Percentiles rank a stretch among this genome's conserved stretches.
phyloP scores from a whole-genome alignment of 495 filamentous ascomycete genomes.

The Aspergillus biplanus region DNA sequence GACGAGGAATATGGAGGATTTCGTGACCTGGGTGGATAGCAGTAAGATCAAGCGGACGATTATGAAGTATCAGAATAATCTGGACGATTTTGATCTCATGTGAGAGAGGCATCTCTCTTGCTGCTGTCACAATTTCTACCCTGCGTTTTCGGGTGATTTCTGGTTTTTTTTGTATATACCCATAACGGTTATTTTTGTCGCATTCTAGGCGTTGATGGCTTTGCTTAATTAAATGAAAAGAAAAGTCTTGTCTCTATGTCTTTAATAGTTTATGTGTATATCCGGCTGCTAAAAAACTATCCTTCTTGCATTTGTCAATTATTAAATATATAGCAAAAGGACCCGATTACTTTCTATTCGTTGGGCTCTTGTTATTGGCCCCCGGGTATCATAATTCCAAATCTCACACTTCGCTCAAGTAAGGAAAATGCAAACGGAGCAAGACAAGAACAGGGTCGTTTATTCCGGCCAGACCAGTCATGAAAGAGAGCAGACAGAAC shows the following conservation, averaged over 20 bases:
- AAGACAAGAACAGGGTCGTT: background rate
- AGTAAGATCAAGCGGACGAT: conserved; percentile 97
- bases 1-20: conserved; percentile 86
- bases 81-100: conserved; percentile 95
- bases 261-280: too few species aligned
- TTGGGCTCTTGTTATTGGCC: background rate
- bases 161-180: conserved; percentile 13
- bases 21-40: conserved; percentile 93
- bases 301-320: too few species aligned
- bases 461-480: background rate
- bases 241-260: too few species aligned
- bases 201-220: background rate
- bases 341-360: background rate
- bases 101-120: conserved; percentile 31
- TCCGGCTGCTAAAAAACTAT: too few species aligned
- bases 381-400: conserved; percentile 13
- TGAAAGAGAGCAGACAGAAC: conserved; percentile 5
- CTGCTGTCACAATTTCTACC: background rate
- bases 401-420: conserved; percentile 3
- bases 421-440: conserved; percentile 5
- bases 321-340: too few species aligned
- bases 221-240: too few species aligned
- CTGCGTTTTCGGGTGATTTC: background rate
- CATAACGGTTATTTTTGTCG: conserved; percentile 10
- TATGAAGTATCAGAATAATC: conserved; percentile 87